Evolutionary conservation across 2,329 filamentous ascomycete species (phyloP), one percentile per base, ranked within the genome.

Genomic region (Xylariaceae sp.): DNA sequence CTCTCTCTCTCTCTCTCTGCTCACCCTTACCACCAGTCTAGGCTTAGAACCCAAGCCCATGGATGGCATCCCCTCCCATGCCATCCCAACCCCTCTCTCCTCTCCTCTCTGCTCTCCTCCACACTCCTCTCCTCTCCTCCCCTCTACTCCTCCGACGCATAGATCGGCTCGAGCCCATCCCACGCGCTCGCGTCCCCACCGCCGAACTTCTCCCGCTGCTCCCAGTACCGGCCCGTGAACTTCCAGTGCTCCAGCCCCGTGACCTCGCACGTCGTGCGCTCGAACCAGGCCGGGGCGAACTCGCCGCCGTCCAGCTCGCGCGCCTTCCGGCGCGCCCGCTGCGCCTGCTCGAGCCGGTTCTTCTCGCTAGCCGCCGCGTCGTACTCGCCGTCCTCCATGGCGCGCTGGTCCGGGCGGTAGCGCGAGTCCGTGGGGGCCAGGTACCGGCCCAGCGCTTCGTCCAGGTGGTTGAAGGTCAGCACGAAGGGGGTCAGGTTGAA

Each of bases 341-440:
- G 92, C 44, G 80, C 88, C 64, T 95, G 84, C 60, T 98, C 92
- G 0, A 98, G 75, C 2, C 92, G 73, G 52, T 90, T 92, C 75
- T 98, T 98, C 67, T 98, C 92, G 5, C 75, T 76, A 0, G 90
- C 92, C 2, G 92, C 92, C 39, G 92, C 71, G 52, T 96, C 90
- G 54, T 98, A 98, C 60, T 89, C 77, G n/a, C 90, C 92, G 41
- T 96, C 89, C 58, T 98, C 92, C 92, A 98, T 98, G 2, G 92
- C 92, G 9, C 92, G 75, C 64, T 98, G 92, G 59, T 98, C 92
- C 0, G 92, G 90, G 19, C 92, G 74, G 19, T 94, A 68, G n/a
- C 92, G 74, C 2, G 90, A 94, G 58, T 98, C 92, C 0, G 92
- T 98, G 1, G 92, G 92, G 23, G 92, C 84, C 12, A 98, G 65